phyloP scores from a whole-genome alignment of 2,329 filamentous ascomycete genomes.

The Colletotrichum camelliae region DNA sequence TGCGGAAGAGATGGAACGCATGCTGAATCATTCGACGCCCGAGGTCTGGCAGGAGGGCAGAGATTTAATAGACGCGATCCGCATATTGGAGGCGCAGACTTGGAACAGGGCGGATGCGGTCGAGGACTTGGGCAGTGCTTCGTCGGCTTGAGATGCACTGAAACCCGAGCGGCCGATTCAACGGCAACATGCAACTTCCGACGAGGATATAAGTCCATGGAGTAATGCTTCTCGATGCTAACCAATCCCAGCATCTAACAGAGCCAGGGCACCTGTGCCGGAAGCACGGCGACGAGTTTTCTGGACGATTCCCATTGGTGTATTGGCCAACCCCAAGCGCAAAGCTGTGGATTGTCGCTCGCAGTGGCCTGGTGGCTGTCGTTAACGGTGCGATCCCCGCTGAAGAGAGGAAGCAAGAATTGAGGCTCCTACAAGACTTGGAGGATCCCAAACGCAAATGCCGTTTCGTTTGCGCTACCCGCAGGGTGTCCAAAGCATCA shows the following conservation, averaged over 20 bases:
- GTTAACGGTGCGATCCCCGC: background rate
- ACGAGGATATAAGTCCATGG: background rate
- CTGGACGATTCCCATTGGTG: background rate
- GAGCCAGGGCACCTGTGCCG: background rate
- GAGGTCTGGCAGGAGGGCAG: background rate
- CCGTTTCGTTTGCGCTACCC: background rate
- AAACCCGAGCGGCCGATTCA: background rate
- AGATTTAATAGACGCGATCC: conserved; percentile 40
- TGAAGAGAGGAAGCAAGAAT: background rate
- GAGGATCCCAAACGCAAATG: background rate
- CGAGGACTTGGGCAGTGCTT: conserved; percentile 66
- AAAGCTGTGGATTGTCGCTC: background rate
- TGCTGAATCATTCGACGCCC: background rate
- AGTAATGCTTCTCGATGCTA: background rate
- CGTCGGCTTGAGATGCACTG: background rate
- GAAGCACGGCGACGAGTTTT: background rate
- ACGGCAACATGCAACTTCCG: background rate
- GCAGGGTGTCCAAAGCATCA: background rate
- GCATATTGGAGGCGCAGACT: conserved; percentile 70
- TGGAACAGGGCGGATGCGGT: conserved; percentile 77
- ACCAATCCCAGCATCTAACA: background rate
- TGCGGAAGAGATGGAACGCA: background rate
- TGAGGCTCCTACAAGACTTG: background rate
- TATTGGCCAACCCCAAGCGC: background rate
- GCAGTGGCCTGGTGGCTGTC: background rate